Conservation (phyloP, 805 yeast genomes). For the Maudiozyma barnettii region DNA sequence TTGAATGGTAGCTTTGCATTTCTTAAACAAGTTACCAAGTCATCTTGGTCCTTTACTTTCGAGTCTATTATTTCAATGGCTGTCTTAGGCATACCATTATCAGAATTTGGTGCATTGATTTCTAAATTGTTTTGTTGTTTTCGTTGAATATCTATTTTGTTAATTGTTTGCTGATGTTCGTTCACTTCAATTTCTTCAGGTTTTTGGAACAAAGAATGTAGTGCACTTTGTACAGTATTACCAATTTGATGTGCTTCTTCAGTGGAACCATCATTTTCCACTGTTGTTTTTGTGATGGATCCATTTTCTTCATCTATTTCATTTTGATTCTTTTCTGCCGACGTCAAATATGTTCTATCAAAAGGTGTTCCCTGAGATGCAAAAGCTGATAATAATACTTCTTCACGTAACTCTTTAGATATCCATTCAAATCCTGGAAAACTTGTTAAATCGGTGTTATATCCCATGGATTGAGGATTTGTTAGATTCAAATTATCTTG, state of each 20-base stretch:
- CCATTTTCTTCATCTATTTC: background rate
- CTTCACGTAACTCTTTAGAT: constrained; percentile 60
- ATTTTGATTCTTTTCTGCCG: background rate
- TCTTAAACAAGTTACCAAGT: constrained; percentile 7
- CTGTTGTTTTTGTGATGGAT: background rate
- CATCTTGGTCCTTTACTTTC: constrained; percentile 10
- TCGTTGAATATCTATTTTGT: background rate
- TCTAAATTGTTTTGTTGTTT: background rate
- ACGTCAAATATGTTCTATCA: background rate
- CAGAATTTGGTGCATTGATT: constrained; percentile 8
- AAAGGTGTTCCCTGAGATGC: constrained; percentile 34
- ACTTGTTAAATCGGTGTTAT: background rate
- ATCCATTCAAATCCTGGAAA: constrained; percentile 37
- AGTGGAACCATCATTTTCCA: background rate
- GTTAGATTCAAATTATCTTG: background rate
- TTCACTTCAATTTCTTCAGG: background rate
- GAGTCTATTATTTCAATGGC: constrained; percentile 17
- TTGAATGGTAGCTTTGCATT: constrained; percentile 19
- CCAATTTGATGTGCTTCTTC: background rate
- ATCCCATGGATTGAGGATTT: background rate
- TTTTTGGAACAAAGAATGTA: constrained; percentile 1
- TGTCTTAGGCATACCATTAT: constrained; percentile 17
- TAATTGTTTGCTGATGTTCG: background rate
- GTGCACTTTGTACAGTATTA: background rate
- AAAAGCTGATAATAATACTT: constrained; percentile 64